A percentile compares a stretch with the other conserved stretches of the same genome.
Evolutionary conservation across 176 grass and related monocot species (phyloP).

Genomic region (Ensete ventricosum): DNA sequence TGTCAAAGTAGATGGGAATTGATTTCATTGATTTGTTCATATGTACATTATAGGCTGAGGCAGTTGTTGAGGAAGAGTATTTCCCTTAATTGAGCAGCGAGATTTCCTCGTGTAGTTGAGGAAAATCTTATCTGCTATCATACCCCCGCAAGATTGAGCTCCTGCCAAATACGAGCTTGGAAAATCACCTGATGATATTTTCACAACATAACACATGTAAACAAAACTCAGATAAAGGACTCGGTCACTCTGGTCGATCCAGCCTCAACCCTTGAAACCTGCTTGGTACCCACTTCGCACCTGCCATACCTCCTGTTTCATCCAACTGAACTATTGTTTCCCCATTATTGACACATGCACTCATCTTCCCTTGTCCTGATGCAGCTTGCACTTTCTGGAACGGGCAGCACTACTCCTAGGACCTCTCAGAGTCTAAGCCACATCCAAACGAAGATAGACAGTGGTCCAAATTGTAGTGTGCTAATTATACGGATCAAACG

Average conservation of each 20-base stretch:
- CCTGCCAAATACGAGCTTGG: not conserved
- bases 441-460: slow-evolving; percentile 79
- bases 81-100: no score
- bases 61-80: no score
- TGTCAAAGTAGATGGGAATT: no score
- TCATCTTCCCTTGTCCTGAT: slow-evolving; percentile 62
- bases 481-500: slow-evolving; percentile 92
- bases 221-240: slow-evolving; percentile 88
- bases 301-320: slow-evolving; percentile 55
- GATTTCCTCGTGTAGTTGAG: no score
- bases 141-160: no score
- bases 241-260: slow-evolving; percentile 71
- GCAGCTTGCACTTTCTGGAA: slow-evolving; percentile 91
- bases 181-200: slow-evolving; percentile 8
- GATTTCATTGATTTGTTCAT: no score
- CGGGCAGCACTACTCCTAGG: slow-evolving; percentile 65
- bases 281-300: slow-evolving; percentile 65
- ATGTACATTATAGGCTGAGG: no score
- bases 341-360: slow-evolving; percentile 59
- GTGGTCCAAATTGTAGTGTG: slow-evolving; percentile 96
- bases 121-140: no score
- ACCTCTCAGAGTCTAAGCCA: slow-evolving; percentile 71
- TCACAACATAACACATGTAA: slow-evolving; percentile 67
- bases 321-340: slow-evolving; percentile 35
- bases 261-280: slow-evolving; percentile 97